These are phyloP conservation scores for Dentiscutata heterogama DNA, from an alignment of 371 early-diverging fungal species.

Conservation along the genomic window DNA sequence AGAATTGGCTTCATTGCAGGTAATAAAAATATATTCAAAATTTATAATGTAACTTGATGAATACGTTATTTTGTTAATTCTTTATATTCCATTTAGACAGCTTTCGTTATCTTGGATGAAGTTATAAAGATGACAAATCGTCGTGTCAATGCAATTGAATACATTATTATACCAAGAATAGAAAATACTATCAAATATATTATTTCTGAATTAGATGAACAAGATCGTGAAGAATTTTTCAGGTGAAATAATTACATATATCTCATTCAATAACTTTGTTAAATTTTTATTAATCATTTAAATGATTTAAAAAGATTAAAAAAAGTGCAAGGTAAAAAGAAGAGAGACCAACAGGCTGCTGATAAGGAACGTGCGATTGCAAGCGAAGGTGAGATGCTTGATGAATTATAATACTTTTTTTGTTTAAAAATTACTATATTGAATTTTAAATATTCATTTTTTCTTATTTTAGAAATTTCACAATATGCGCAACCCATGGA, in stretches of 20 bases:
- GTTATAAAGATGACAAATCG: constrained; percentile 99
- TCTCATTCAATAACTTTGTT: background rate
- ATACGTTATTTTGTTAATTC: constrained; percentile 13
- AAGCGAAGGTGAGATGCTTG: background rate
- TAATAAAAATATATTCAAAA: constrained; percentile 49
- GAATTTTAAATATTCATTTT: background rate
- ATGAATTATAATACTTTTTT: background rate
- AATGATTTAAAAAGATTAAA: constrained; percentile 73
- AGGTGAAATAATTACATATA: constrained; percentile 60
- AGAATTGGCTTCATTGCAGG: constrained; percentile 97
- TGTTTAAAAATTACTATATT: background rate
- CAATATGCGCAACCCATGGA: constrained; percentile 58
- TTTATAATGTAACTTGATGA: background rate
- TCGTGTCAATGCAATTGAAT: constrained; percentile 99
- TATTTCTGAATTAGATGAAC: constrained; percentile 98
- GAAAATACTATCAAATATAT: constrained; percentile 99
- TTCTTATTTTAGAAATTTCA: constrained; percentile 44
- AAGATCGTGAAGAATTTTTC: constrained; percentile 99
- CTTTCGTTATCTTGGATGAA: constrained; percentile 97
- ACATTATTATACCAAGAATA: constrained; percentile 98
- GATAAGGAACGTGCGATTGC: constrained; percentile 20
- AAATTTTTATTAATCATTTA: background rate
- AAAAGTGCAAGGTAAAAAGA: constrained; percentile 98
- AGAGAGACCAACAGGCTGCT: constrained; percentile 78
- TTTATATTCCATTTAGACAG: constrained; percentile 65